A percentile compares a stretch with the other conserved stretches of the same genome.
Conservation (phyloP, 2,329 filamentous ascomycete species). For the Dothidotthia symphoricarpi region DNA sequence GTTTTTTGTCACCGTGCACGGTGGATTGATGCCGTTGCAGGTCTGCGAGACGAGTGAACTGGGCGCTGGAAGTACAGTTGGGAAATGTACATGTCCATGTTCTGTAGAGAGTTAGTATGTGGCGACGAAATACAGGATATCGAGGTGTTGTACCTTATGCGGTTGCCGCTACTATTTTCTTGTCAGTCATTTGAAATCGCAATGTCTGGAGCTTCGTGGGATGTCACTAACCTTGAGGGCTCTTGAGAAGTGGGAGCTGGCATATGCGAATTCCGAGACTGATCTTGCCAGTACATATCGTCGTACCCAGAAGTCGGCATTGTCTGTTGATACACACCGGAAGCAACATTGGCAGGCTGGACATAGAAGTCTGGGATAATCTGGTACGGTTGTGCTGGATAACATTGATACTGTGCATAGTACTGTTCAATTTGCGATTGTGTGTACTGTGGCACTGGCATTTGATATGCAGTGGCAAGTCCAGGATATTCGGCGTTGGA, state of each 20-base stretch:
- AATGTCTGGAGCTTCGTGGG: neutral
- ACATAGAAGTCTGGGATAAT: slow-evolving; percentile 26
- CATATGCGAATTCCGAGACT: slow-evolving; percentile 4
- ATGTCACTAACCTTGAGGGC: slow-evolving; percentile 10
- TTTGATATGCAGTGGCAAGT: slow-evolving; percentile 10
- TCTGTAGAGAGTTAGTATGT: slow-evolving; percentile 8
- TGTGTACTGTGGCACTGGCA: slow-evolving; percentile 31
- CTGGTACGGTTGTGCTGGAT: slow-evolving; percentile 30
- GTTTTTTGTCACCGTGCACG: slow-evolving; percentile 30
- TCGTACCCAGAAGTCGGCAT: slow-evolving; percentile 12
- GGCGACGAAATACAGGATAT: too few species aligned
- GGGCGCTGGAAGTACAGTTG: slow-evolving; percentile 33
- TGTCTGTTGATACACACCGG: slow-evolving; percentile 11
- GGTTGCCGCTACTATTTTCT: slow-evolving; percentile 14
- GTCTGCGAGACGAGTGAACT: slow-evolving; percentile 38
- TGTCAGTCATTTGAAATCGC: slow-evolving; percentile 1
- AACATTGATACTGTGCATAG: slow-evolving; percentile 31
- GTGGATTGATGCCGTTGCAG: slow-evolving; percentile 39
- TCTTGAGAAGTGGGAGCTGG: slow-evolving; percentile 3
- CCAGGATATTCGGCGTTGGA: slow-evolving; percentile 13
- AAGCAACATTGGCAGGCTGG: slow-evolving; percentile 12
- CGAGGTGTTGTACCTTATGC: slow-evolving; percentile 15
- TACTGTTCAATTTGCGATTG: slow-evolving; percentile 32
- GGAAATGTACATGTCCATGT: slow-evolving; percentile 35
- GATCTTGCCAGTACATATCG: slow-evolving; percentile 11